Evolutionary conservation across 345 rosid species (phyloP).

Genomic region (Syzygium aqueum): DNA sequence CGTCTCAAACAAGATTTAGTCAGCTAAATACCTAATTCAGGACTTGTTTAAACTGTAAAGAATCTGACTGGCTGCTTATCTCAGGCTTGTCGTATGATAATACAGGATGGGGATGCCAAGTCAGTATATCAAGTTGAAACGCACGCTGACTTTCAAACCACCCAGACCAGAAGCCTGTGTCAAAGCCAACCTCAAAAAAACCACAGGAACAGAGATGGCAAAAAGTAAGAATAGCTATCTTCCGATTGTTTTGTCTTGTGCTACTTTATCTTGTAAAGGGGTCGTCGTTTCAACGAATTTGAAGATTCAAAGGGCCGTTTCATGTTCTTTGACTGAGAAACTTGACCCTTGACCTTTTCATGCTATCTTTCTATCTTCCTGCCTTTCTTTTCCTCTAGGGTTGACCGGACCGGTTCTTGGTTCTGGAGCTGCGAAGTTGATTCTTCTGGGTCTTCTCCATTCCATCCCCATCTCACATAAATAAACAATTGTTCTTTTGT

Average conservation of each 20-base stretch:
- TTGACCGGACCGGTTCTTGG: not conserved
- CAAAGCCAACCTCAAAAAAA: not conserved
- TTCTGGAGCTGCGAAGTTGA: not conserved
- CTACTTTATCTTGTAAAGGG: not conserved
- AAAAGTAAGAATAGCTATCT: not conserved
- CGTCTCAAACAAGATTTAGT: not conserved
- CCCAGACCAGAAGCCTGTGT: not conserved
- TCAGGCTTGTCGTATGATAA: not conserved
- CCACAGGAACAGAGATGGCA: not conserved
- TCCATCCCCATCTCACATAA: not conserved
- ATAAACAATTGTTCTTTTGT: not conserved
- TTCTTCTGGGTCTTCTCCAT: not conserved
- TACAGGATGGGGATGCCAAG: not conserved
- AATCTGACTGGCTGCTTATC: not conserved
- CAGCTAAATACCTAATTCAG: not conserved
- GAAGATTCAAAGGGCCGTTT: not conserved
- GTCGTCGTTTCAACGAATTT: not conserved
- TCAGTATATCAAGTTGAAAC: not conserved
- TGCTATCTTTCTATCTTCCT: not conserved
- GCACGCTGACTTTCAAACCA: not conserved
- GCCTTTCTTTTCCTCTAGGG: not conserved
- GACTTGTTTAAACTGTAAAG: not conserved
- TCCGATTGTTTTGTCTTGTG: not conserved
- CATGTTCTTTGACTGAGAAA: not conserved
- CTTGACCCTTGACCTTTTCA: not conserved